Evolutionary conservation across 768 basidiomycete genomes (phyloP).

Genomic region (Mycena vulgaris): DNA sequence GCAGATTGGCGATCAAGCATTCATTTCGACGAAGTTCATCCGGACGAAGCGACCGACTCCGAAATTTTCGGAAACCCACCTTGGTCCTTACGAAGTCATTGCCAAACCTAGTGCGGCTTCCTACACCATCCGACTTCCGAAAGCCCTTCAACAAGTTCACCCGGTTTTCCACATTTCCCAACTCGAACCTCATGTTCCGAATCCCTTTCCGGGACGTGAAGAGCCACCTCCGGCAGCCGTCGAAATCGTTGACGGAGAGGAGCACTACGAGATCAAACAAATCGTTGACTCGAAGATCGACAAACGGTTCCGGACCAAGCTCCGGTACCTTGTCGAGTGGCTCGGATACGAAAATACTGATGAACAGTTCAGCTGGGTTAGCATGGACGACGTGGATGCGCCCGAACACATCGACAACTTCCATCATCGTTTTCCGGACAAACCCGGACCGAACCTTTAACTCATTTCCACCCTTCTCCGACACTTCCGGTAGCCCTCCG

Average conservation of each 20-base stretch:
- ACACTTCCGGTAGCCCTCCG: too few species aligned
- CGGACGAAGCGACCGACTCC: conserved; percentile 56
- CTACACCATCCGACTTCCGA: neutral
- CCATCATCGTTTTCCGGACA: too few species aligned
- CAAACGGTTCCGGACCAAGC: neutral
- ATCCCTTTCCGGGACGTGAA: neutral
- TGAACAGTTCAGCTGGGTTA: conserved; percentile 4
- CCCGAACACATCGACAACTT: too few species aligned
- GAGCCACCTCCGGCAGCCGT: neutral
- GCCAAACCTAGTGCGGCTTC: neutral
- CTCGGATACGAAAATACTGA: conserved; percentile 9
- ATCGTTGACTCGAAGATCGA: conserved; percentile 15
- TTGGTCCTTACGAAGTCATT: conserved; percentile 45
- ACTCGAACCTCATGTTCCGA: too few species aligned
- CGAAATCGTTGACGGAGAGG: neutral
- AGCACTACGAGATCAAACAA: conserved; percentile 7
- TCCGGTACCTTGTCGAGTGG: conserved; percentile 8
- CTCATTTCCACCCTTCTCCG: too few species aligned
- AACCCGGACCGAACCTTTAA: neutral
- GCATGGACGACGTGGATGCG: too few species aligned
- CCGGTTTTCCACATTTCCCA: neutral
- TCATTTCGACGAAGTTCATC: conserved; percentile 53
- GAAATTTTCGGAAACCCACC: conserved; percentile 54
- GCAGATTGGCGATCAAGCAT: conserved; percentile 54
- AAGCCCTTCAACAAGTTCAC: conserved; percentile 44